These are phyloP conservation scores for Corchorus capsularis DNA, from an alignment of 345 rosid species.

Conservation along the genomic window DNA sequence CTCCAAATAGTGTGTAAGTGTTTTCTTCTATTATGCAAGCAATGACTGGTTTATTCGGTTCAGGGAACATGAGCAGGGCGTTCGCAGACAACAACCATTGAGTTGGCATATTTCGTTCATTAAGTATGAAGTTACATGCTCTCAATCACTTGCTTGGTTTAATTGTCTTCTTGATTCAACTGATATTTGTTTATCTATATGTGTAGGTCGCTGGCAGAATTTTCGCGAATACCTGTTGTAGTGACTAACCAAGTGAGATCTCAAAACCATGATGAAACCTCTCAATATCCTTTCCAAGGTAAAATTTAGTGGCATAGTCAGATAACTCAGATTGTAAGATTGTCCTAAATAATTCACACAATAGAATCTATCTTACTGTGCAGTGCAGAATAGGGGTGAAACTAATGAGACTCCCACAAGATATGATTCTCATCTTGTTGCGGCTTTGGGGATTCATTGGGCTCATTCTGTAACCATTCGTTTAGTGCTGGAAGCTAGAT, in stretches of 20 bases:
- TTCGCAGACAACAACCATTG: conserved; percentile 52
- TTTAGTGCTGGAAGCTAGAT: conserved; percentile 69
- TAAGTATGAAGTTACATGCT: conserved; percentile 50
- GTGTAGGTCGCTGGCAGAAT: conserved; percentile 78
- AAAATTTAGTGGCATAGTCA: conserved; percentile 9
- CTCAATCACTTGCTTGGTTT: conserved; percentile 3
- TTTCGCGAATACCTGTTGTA: conserved; percentile 73
- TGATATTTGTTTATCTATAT: conserved; percentile 18
- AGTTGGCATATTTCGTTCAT: conserved; percentile 88
- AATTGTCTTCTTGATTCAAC: conserved; percentile 11
- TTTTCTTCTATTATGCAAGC: neutral
- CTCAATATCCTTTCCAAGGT: conserved; percentile 77
- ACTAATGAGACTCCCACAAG: conserved; percentile 32
- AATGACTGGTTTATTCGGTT: conserved; percentile 18
- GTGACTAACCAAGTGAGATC: conserved; percentile 94
- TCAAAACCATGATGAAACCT: conserved; percentile 49
- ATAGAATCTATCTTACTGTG: conserved; percentile 18
- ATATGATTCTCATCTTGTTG: conserved; percentile 71
- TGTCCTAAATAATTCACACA: neutral
- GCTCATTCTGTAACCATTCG: conserved; percentile 87
- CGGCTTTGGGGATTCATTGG: conserved; percentile 85
- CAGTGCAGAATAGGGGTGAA: conserved; percentile 43
- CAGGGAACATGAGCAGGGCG: conserved; percentile 62
- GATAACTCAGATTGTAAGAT: neutral
- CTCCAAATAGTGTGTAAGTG: neutral